A percentile compares a stretch with the other conserved stretches of the same genome.
Conservation (phyloP, 2,329 filamentous ascomycete species). For the Podosphaera xanthii region DNA sequence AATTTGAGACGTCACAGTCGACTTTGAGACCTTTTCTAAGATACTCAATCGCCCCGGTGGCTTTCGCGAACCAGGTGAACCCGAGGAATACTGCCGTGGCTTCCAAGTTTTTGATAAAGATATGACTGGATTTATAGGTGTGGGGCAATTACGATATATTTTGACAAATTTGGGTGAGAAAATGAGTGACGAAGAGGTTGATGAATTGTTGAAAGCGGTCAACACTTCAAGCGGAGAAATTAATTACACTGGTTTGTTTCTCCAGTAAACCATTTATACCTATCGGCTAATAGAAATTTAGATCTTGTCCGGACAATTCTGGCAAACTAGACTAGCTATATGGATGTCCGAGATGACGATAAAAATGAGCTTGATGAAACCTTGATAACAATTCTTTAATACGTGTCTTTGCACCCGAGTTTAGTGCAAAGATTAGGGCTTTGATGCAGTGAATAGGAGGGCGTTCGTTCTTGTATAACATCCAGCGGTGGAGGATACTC, state of each 20-base stretch:
- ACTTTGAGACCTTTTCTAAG: conserved; percentile 93
- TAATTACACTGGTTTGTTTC: conserved; percentile 68
- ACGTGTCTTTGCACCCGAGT: too few species aligned
- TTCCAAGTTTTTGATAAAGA: conserved; percentile 99
- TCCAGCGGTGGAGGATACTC: not conserved
- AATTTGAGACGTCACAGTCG: conserved; percentile 34
- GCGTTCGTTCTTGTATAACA: not conserved
- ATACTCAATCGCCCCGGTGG: conserved; percentile 92
- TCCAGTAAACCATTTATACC: not conserved
- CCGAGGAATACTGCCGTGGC: conserved; percentile 92
- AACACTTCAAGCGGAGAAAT: conserved; percentile 92
- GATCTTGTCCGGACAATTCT: conserved; percentile 73
- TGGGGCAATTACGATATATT: conserved; percentile 94
- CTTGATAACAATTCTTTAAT: too few species aligned
- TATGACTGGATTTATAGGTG: conserved; percentile 91
- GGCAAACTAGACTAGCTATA: conserved; percentile 37
- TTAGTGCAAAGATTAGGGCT: not conserved
- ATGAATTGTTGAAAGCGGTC: conserved; percentile 94
- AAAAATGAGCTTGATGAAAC: not conserved
- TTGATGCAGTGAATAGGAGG: not conserved
- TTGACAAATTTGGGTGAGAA: conserved; percentile 96
- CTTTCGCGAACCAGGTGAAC: conserved; percentile 94
- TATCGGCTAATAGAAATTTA: not conserved
- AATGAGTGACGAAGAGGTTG: conserved; percentile 97
- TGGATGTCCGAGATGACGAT: not conserved